Evolutionary conservation across 2,329 filamentous ascomycete species (phyloP).

Genomic region (Ophiostoma montium): DNA sequence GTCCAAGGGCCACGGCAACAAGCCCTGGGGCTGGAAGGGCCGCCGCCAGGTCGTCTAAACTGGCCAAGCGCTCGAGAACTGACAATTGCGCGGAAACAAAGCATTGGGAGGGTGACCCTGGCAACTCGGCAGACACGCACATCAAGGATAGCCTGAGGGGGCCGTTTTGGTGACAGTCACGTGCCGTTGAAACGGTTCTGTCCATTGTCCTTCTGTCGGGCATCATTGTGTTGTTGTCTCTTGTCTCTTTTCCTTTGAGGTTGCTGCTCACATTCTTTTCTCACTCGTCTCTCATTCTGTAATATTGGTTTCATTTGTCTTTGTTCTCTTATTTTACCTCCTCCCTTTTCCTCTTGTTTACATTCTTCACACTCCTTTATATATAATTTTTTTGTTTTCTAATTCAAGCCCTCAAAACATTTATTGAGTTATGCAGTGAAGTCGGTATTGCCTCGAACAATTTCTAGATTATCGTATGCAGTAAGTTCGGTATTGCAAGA

Average conservation of each 20-base stretch:
- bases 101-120: too few relatives aligned
- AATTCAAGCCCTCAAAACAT: conserved; percentile 1
- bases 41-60: not conserved
- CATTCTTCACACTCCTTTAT: conserved; percentile 8
- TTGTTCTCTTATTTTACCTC: not conserved
- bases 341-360: not conserved
- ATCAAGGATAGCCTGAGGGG: too few relatives aligned
- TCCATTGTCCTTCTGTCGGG: too few relatives aligned
- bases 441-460: too few relatives aligned
- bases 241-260: not conserved
- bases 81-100: too few relatives aligned
- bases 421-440: not conserved
- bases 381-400: not conserved
- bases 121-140: too few relatives aligned
- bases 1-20: not conserved
- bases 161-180: too few relatives aligned
- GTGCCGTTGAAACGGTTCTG: too few relatives aligned
- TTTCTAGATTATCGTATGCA: too few relatives aligned
- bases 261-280: not conserved
- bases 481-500: not conserved
- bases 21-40: not conserved
- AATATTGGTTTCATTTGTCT: not conserved
- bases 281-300: not conserved
- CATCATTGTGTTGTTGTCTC: too few relatives aligned
- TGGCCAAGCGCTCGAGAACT: too few relatives aligned